Evolutionary conservation across 2,329 filamentous ascomycete species (phyloP).

Genomic region (Chalaropsis thielavioides): DNA sequence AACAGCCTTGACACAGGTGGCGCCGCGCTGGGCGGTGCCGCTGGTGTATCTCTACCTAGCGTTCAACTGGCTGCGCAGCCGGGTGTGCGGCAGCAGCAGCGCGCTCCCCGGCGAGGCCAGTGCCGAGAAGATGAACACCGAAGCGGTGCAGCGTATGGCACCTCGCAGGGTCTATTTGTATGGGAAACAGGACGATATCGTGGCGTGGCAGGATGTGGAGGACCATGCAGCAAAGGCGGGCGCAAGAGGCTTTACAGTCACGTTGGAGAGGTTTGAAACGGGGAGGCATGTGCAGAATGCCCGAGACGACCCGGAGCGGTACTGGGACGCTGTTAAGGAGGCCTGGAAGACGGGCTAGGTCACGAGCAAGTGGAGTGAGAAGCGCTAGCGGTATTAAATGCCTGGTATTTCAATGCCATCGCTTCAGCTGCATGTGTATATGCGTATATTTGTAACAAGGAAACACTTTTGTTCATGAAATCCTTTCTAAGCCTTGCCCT

Average conservation of each 20-base stretch:
- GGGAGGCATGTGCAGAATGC: constrained; percentile 32
- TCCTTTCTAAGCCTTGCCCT: constrained; percentile 27
- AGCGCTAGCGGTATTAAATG: background rate
- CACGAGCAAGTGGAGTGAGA: background rate
- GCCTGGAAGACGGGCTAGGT: constrained; percentile 27
- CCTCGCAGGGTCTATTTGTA: constrained; percentile 38
- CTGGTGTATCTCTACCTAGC: background rate
- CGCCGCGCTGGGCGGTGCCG: background rate
- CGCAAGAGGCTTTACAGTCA: constrained; percentile 28
- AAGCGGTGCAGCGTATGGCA: constrained; percentile 26
- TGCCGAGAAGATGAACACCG: constrained; percentile 17
- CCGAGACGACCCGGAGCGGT: constrained; percentile 29
- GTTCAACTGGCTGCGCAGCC: constrained; percentile 10
- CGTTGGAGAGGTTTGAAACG: constrained; percentile 32
- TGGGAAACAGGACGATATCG: constrained; percentile 33
- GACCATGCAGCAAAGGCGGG: constrained; percentile 31
- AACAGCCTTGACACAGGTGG: background rate
- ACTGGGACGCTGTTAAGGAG: constrained; percentile 35
- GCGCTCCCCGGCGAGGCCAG: background rate
- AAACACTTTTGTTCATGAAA: background rate
- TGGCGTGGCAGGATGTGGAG: constrained; percentile 35
- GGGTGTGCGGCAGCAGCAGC: constrained; percentile 24
- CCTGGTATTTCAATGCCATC: background rate
- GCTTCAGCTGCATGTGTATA: too few relatives aligned
- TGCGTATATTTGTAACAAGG: background rate